phyloP scores from a whole-genome alignment of 177 flowering plant genomes.

The Vitis hybrid region DNA sequence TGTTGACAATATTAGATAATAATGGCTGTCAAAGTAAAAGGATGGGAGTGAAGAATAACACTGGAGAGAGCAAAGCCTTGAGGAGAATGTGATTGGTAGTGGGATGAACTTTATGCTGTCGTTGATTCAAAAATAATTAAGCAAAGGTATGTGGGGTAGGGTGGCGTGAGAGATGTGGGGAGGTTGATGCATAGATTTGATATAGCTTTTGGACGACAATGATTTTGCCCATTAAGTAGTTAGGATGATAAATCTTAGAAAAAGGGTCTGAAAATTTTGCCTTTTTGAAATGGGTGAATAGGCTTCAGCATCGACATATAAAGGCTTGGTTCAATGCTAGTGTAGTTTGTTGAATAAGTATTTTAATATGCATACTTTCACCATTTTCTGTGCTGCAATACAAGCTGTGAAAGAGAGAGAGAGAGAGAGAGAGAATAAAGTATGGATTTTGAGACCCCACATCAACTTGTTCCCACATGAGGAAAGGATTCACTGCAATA shows the following conservation, averaged over 20 bases:
- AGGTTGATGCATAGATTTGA: conserved; percentile 13
- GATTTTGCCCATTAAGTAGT: conserved; percentile 15
- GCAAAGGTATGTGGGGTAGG: conserved; percentile 12
- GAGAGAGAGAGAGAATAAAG: conserved; percentile 3
- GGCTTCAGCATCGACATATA: conserved; percentile 7
- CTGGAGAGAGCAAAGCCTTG: conserved; percentile 1
- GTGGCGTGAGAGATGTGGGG: conserved; percentile 1
- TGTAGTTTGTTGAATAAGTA: background rate
- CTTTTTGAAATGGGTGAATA: conserved; percentile 13
- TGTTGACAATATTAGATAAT: too few species aligned
- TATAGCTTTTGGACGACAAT: conserved; percentile 17
- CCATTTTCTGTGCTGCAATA: background rate
- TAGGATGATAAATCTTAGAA: conserved; percentile 2
- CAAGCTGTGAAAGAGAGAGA: background rate
- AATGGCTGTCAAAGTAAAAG: too few species aligned
- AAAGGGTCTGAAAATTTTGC: background rate
- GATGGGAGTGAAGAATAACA: too few species aligned
- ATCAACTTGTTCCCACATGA: conserved; percentile 14
- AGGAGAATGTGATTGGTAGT: conserved; percentile 13
- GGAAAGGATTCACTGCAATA: conserved; percentile 8
- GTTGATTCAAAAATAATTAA: background rate
- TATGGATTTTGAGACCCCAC: conserved; percentile 21
- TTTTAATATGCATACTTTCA: background rate
- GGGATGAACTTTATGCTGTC: conserved; percentile 2
- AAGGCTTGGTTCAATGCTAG: conserved; percentile 21